phyloP scores from a whole-genome alignment of 768 basidiomycete species.

The Rhizopogon rudus region DNA sequence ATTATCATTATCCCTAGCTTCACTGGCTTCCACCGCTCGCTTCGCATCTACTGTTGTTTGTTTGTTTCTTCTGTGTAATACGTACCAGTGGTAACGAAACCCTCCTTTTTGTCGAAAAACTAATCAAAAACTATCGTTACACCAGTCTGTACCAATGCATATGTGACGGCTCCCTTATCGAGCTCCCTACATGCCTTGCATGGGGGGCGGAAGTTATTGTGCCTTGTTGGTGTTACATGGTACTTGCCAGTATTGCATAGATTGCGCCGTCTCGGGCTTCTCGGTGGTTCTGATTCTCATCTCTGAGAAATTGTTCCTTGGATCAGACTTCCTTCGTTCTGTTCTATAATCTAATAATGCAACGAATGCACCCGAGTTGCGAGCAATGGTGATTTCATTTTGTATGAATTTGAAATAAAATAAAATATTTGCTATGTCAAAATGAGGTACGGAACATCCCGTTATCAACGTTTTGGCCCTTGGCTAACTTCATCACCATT shows the following conservation, averaged over 20 bases:
- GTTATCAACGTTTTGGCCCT: too few species aligned
- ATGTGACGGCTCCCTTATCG: constrained; percentile 6
- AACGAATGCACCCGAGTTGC: too few species aligned
- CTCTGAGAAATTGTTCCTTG: background rate
- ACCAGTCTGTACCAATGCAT: background rate
- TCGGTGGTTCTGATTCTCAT: background rate
- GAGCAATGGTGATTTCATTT: too few species aligned
- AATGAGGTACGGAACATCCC: too few species aligned
- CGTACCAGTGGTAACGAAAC: constrained; percentile 18
- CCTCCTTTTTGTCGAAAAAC: constrained; percentile 13
- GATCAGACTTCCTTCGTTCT: too few species aligned
- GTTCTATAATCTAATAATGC: too few species aligned
- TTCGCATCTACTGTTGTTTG: constrained; percentile 3
- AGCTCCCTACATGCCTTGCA: too few species aligned
- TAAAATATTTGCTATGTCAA: too few species aligned
- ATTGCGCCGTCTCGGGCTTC: background rate
- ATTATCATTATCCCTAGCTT: constrained; percentile 1
- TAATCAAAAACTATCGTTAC: constrained; percentile 7
- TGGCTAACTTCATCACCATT: too few species aligned
- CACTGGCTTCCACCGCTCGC: background rate
- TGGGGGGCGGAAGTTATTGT: background rate
- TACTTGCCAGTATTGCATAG: too few species aligned
- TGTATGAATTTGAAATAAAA: too few species aligned
- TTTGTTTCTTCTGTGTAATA: constrained; percentile 9
- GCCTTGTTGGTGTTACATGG: too few species aligned